Evolutionary conservation across 2,329 filamentous ascomycete genomes (phyloP).

Genomic region (Aspergillus melleus): DNA sequence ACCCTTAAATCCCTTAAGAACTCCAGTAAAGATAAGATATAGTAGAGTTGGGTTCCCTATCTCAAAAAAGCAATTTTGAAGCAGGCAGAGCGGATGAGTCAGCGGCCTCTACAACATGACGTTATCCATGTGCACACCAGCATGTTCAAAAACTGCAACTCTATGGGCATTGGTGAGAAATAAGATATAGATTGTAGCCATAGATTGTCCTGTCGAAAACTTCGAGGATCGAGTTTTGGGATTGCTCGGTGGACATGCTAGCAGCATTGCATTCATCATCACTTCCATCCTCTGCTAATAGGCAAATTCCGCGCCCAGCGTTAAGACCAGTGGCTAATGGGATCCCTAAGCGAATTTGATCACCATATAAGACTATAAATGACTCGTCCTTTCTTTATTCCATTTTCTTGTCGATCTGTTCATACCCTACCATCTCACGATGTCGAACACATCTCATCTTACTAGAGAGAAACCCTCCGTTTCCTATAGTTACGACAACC

Average conservation of each 20-base stretch:
- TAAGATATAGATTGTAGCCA: background rate
- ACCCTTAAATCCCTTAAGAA: too few species aligned
- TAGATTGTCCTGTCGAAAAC: background rate
- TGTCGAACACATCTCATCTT: background rate
- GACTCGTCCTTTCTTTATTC: too few species aligned
- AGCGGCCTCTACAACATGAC: background rate
- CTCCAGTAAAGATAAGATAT: too few species aligned
- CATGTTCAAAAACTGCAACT: background rate
- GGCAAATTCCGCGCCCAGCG: background rate
- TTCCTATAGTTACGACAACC: slow-evolving; percentile 36
- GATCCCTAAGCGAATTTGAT: background rate
- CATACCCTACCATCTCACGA: background rate
- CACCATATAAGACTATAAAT: background rate
- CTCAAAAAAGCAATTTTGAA: too few species aligned
- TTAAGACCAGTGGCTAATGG: background rate
- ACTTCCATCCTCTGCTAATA: background rate
- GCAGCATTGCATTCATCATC: background rate
- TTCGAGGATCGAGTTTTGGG: background rate
- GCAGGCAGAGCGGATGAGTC: background rate
- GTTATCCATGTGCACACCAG: background rate
- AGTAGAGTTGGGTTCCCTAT: too few species aligned
- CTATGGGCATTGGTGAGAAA: background rate
- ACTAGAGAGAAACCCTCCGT: slow-evolving; percentile 23
- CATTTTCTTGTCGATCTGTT: background rate
- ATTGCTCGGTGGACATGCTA: background rate